A percentile compares a stretch with the other conserved stretches of the same genome.
Conservation (phyloP, 2,329 filamentous ascomycete genomes). For the Huntiella omanensis region DNA sequence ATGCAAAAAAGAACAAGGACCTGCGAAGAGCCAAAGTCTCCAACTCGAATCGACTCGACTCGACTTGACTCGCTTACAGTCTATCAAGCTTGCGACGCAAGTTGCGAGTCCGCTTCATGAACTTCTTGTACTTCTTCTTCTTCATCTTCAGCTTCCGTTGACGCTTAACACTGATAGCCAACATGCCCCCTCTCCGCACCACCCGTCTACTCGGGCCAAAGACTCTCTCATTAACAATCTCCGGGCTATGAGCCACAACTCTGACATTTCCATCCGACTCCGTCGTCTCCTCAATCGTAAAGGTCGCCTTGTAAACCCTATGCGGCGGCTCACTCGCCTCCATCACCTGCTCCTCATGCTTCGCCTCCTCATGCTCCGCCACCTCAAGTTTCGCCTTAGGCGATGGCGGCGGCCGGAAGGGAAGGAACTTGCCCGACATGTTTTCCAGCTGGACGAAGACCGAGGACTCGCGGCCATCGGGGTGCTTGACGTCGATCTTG, state of each 20-base stretch:
- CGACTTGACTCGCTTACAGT: slow-evolving; percentile 23
- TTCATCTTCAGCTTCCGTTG: slow-evolving; percentile 97
- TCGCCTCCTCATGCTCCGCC: slow-evolving; percentile 15
- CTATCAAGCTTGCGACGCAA: slow-evolving; percentile 69
- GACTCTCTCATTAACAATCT: slow-evolving; percentile 29
- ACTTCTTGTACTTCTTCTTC: slow-evolving; percentile 99
- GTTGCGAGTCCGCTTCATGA: slow-evolving; percentile 82
- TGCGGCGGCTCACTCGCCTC: slow-evolving; percentile 19
- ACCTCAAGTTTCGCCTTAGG: slow-evolving; percentile 38
- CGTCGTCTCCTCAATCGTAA: slow-evolving; percentile 48
- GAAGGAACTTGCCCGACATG: slow-evolving; percentile 51
- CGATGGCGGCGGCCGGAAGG: slow-evolving; percentile 70
- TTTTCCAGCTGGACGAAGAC: slow-evolving; percentile 49
- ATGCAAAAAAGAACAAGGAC: too few species aligned
- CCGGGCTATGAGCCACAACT: slow-evolving; percentile 41
- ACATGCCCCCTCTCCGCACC: slow-evolving; percentile 38
- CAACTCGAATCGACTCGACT: neutral
- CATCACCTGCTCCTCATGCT: slow-evolving; percentile 21
- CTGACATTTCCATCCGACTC: slow-evolving; percentile 40
- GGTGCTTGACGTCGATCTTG: slow-evolving; percentile 33
- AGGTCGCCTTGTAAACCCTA: slow-evolving; percentile 43
- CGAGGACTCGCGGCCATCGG: slow-evolving; percentile 37
- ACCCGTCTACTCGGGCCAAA: slow-evolving; percentile 16
- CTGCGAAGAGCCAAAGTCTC: neutral
- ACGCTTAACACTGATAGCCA: slow-evolving; percentile 76